phyloP scores from a whole-genome alignment of 768 basidiomycete species.

The Filobasidium floriforme region DNA sequence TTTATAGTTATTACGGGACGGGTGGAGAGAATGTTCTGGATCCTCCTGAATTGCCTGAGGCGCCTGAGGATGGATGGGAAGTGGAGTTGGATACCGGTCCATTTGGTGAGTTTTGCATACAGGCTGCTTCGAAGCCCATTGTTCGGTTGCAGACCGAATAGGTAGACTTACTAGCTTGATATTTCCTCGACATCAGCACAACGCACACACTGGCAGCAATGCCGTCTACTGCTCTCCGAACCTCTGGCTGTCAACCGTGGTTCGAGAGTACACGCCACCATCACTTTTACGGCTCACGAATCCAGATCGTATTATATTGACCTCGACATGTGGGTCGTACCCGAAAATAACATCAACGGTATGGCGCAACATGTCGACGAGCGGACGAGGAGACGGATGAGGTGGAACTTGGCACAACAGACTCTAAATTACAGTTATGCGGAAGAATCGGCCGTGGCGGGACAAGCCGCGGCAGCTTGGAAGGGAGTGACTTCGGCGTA shows the following conservation, averaged over 20 bases:
- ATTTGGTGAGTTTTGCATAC: slow-evolving; percentile 30
- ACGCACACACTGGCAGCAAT: slow-evolving; percentile 46
- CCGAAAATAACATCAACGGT: slow-evolving; percentile 12
- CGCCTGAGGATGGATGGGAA: slow-evolving; percentile 32
- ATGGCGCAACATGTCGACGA: slow-evolving; percentile 19
- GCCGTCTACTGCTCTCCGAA: slow-evolving; percentile 38
- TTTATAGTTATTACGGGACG: slow-evolving; percentile 31
- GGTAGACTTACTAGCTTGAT: too few relatives aligned
- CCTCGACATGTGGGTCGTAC: slow-evolving; percentile 33
- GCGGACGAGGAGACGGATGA: slow-evolving; percentile 24
- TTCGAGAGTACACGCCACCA: slow-evolving; percentile 32
- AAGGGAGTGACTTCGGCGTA: slow-evolving; percentile 5
- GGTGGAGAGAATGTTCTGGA: slow-evolving; percentile 26
- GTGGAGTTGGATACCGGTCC: slow-evolving; percentile 41
- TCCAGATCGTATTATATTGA: slow-evolving; percentile 41
- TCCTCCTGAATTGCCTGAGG: slow-evolving; percentile 33
- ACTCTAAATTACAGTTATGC: slow-evolving; percentile 34
- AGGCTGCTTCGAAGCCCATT: too few relatives aligned
- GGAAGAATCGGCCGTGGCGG: slow-evolving; percentile 8
- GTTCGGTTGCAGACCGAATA: too few relatives aligned
- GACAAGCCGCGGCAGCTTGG: neutral
- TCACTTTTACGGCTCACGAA: slow-evolving; percentile 39
- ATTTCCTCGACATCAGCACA: too few relatives aligned
- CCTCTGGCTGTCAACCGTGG: slow-evolving; percentile 43
- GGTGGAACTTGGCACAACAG: slow-evolving; percentile 39